Evolutionary conservation across 75 land plant species (phyloP).

Genomic region (Pinus tabuliformis): DNA sequence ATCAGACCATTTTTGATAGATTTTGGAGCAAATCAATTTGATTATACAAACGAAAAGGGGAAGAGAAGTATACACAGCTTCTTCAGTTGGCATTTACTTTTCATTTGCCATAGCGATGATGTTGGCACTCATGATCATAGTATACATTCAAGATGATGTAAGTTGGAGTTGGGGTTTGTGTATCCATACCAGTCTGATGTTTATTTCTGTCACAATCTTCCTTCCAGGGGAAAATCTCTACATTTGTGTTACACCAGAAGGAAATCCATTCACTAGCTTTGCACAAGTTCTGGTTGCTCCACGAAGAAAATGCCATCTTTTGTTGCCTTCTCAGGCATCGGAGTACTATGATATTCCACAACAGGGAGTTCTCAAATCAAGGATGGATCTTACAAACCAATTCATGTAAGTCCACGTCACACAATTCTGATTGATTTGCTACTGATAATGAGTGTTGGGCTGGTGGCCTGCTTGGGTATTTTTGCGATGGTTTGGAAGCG

Average conservation of each 20-base stretch:
- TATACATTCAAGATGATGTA: constrained; percentile 54
- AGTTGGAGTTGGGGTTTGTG: constrained; percentile 64
- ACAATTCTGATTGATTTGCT: too few species aligned
- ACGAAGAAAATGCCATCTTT: constrained; percentile 35
- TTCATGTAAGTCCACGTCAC: too few species aligned
- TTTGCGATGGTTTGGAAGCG: not conserved
- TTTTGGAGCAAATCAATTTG: constrained; percentile 83
- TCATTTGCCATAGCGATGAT: constrained; percentile 44
- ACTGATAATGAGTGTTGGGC: not conserved
- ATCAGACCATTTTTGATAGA: constrained; percentile 72
- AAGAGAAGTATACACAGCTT: constrained; percentile 56
- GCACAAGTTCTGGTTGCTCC: constrained; percentile 45
- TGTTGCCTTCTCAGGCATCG: constrained; percentile 16
- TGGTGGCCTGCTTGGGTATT: not conserved
- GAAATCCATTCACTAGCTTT: constrained; percentile 50
- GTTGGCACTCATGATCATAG: constrained; percentile 50
- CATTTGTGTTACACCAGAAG: constrained; percentile 40
- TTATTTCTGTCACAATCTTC: constrained; percentile 34
- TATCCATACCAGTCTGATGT: constrained; percentile 51
- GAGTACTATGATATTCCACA: too few species aligned
- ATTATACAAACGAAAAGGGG: constrained; percentile 42
- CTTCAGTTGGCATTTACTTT: constrained; percentile 77
- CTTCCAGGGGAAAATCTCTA: constrained; percentile 43
- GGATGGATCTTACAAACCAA: too few species aligned
- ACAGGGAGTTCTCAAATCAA: too few species aligned